Percentiles rank a stretch among this genome's conserved stretches.
phyloP scores from a whole-genome alignment of 2,329 filamentous ascomycete species.

The Trichoderma atroviride region DNA sequence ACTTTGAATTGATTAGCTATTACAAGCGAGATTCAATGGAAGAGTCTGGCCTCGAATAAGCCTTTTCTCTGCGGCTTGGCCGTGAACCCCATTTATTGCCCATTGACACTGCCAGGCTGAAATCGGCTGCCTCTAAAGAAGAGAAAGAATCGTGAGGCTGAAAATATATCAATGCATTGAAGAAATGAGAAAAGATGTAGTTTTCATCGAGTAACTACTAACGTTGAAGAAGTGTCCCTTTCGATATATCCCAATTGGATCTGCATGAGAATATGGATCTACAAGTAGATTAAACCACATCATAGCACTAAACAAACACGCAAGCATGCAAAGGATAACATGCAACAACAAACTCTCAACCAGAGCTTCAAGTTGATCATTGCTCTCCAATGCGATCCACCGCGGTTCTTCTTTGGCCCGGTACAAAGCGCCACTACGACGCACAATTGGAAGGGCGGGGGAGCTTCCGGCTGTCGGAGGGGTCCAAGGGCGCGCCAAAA shows the following conservation, averaged over 20 bases:
- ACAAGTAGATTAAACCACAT: neutral
- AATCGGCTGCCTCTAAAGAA: neutral
- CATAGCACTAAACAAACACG: neutral
- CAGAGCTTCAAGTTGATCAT: neutral
- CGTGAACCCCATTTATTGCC: neutral
- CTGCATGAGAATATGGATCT: neutral
- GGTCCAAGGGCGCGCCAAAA: neutral
- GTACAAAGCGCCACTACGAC: slow-evolving; percentile 27
- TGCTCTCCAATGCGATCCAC: neutral
- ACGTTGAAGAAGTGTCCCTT: neutral
- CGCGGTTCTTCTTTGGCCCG: slow-evolving; percentile 27
- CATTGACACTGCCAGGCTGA: neutral
- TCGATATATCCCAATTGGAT: neutral
- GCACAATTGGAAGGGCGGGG: slow-evolving; percentile 19
- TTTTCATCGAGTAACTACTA: neutral
- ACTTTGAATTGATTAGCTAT: neutral
- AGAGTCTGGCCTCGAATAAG: neutral
- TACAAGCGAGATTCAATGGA: neutral
- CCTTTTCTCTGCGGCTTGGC: neutral
- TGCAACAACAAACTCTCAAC: neutral
- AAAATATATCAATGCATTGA: neutral
- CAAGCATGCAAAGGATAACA: neutral
- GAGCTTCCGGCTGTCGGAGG: slow-evolving; percentile 25
- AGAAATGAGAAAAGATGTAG: neutral
- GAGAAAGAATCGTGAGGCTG: neutral